Evolutionary conservation across 1,284 basidiomycete genomes (phyloP).

Genomic region (Entoloma clypeatum): DNA sequence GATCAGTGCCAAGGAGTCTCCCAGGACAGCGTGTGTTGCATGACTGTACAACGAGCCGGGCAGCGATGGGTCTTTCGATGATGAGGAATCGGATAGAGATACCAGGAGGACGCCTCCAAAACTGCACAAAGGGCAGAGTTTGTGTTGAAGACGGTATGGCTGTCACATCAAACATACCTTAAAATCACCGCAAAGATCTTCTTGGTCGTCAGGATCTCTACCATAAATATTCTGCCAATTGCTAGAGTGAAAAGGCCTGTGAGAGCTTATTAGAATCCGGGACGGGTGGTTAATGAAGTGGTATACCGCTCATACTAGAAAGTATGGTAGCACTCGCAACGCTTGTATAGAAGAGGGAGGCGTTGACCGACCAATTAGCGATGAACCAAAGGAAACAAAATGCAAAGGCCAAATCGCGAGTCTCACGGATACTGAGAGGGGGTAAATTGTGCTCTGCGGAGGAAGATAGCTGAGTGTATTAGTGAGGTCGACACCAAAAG

Average conservation of each 20-base stretch:
- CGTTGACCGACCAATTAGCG: slow-evolving; percentile 89
- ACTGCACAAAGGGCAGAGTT: slow-evolving; percentile 37
- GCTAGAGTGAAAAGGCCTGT: slow-evolving; percentile 92
- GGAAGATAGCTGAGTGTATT: background rate
- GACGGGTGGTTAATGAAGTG: background rate
- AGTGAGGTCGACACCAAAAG: slow-evolving; percentile 4
- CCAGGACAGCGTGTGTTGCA: slow-evolving; percentile 42
- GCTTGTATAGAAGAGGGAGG: slow-evolving; percentile 78
- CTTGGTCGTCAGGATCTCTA: slow-evolving; percentile 73
- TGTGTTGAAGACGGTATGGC: background rate
- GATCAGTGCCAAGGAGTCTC: slow-evolving; percentile 77
- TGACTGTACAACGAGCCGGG: slow-evolving; percentile 16
- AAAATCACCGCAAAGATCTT: slow-evolving; percentile 82
- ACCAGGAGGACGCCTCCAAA: slow-evolving; percentile 87
- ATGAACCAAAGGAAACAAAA: slow-evolving; percentile 90
- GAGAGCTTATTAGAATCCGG: slow-evolving; percentile 1
- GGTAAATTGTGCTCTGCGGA: slow-evolving; percentile 16
- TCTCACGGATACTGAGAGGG: slow-evolving; percentile 67
- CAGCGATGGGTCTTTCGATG: slow-evolving; percentile 17
- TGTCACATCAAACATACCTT: slow-evolving; percentile 50
- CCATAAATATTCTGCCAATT: slow-evolving; percentile 79
- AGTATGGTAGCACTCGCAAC: slow-evolving; percentile 90
- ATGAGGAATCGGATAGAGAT: slow-evolving; percentile 70
- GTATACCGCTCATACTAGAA: slow-evolving; percentile 83
- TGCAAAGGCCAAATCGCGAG: slow-evolving; percentile 67